phyloP scores from a whole-genome alignment of 805 yeast species.

The Zygoascus tannicola region DNA sequence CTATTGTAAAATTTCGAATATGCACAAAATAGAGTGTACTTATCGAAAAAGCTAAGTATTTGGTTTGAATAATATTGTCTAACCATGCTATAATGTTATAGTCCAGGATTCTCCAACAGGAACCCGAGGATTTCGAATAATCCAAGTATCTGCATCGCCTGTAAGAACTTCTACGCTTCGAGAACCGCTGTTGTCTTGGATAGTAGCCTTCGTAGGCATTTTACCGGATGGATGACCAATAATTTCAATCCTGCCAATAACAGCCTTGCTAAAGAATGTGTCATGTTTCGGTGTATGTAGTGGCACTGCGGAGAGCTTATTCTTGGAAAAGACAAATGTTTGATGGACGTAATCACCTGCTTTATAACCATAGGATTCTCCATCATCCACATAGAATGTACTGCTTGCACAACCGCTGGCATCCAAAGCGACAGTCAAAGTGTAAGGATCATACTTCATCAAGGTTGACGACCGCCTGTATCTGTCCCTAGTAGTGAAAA shows the following conservation, averaged over 20 bases:
- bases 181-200: constrained; percentile 5
- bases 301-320: constrained; percentile 4
- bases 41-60: no score
- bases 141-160: not conserved
- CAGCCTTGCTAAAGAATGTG: constrained; percentile 6
- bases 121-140: constrained; percentile 10
- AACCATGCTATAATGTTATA: constrained; percentile 1
- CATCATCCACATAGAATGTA: constrained; percentile 71
- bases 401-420: constrained; percentile 43
- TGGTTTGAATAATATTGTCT: no score
- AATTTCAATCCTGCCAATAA: constrained; percentile 14
- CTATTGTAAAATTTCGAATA: no score
- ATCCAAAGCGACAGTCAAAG: constrained; percentile 52
- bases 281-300: not conserved
- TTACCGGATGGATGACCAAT: constrained; percentile 5
- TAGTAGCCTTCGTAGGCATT: constrained; percentile 1
- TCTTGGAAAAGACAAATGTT: constrained; percentile 2
- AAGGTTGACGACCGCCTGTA: constrained; percentile 70
- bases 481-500: constrained; percentile 58
- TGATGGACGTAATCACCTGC: constrained; percentile 37
- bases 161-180: constrained; percentile 10
- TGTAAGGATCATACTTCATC: constrained; percentile 72
- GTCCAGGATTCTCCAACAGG: constrained; percentile 9
- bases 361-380: constrained; percentile 52
- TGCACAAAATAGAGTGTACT: no score